Evolutionary conservation across 2,329 filamentous ascomycete species (phyloP).

Genomic region (Hypoxylon sp.): DNA sequence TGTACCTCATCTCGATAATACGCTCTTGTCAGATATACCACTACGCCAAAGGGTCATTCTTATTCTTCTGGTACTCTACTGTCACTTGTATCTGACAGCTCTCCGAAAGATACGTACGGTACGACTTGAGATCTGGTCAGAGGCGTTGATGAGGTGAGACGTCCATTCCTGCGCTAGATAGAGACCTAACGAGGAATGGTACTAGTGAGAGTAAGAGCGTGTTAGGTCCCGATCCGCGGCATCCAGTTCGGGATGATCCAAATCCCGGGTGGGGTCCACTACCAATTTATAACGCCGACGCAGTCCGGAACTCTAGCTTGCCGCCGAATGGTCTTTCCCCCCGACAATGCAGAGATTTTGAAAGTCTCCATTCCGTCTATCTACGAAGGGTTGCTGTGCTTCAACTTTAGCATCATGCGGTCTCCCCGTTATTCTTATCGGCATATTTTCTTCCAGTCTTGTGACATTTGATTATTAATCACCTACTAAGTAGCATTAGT

Average conservation of each 20-base stretch:
- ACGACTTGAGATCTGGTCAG: no score
- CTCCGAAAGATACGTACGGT: no score
- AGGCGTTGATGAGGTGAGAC: not conserved
- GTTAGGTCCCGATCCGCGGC: slow-evolving; percentile 13
- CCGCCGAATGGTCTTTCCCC: slow-evolving; percentile 19
- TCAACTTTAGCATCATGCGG: not conserved
- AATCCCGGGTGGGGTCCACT: slow-evolving; percentile 22
- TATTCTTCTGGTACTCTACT: no score
- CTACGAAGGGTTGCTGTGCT: not conserved
- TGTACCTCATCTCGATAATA: slow-evolving; percentile 12
- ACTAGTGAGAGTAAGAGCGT: not conserved
- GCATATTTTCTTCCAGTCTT: not conserved
- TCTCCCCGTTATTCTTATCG: not conserved
- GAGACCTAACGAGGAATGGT: not conserved
- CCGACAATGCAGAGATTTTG: slow-evolving; percentile 4
- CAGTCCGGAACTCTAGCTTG: slow-evolving; percentile 35
- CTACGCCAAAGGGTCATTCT: no score
- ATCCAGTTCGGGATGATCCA: slow-evolving; percentile 24
- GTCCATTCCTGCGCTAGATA: not conserved
- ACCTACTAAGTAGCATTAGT: not conserved
- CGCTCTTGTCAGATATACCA: no score
- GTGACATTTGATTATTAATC: slow-evolving; percentile 6
- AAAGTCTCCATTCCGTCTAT: not conserved
- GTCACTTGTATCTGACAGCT: no score
- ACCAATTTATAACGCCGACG: slow-evolving; percentile 33